Conservation (phyloP, 1,139 yeast species). For the Meyerozyma carpophila region DNA sequence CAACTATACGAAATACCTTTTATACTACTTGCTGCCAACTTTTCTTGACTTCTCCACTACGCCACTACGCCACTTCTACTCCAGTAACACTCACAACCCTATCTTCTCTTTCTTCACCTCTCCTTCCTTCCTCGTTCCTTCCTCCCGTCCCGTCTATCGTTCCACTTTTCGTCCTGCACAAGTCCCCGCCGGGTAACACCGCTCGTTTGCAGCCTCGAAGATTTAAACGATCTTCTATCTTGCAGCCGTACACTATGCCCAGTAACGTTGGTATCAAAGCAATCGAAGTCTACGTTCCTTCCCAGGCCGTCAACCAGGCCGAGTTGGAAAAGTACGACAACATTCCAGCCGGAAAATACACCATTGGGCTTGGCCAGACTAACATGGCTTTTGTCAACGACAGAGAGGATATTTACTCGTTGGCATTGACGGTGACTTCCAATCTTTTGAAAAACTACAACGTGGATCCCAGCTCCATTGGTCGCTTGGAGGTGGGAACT, state of each 20-base stretch:
- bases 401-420: slow-evolving; percentile 94
- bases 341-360: slow-evolving; percentile 91
- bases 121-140: no score
- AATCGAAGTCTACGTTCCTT: slow-evolving; percentile 86
- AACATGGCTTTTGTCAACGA: slow-evolving; percentile 97
- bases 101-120: no score
- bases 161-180: background rate
- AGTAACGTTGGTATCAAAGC: slow-evolving; percentile 95
- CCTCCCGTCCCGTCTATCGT: no score
- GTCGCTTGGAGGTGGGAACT: slow-evolving; percentile 97
- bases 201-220: background rate
- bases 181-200: background rate
- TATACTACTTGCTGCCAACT: no score
- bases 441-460: slow-evolving; percentile 73
- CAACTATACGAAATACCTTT: no score
- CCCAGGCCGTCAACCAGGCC: slow-evolving; percentile 76
- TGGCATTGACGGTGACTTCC: slow-evolving; percentile 78
- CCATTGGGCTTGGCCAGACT: slow-evolving; percentile 98
- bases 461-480: slow-evolving; percentile 76
- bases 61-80: no score
- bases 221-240: background rate
- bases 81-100: no score
- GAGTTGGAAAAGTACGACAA: slow-evolving; percentile 83
- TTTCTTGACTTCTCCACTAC: no score
- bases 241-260: slow-evolving; percentile 24